Percentiles rank a stretch among this genome's conserved stretches.
Evolutionary conservation across 2,329 filamentous ascomycete genomes (phyloP).

Genomic region (Penicillium sclerotiorum): DNA sequence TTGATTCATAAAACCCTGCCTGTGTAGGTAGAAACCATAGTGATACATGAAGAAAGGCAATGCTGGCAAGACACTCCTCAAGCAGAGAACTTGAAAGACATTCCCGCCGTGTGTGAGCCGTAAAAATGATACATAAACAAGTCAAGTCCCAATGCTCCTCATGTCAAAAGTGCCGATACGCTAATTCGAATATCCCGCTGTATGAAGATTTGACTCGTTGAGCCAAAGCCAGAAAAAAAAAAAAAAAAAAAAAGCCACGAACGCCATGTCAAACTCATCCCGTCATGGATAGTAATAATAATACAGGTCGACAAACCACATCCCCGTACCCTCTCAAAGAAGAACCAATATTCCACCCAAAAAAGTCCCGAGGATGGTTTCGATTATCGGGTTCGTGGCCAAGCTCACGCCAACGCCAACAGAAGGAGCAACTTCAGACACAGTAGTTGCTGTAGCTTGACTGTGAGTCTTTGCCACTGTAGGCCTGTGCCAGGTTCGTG

Average conservation of each 20-base stretch:
- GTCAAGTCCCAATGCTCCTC: too few species aligned
- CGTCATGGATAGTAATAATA: conserved; percentile 25
- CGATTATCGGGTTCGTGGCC: conserved; percentile 11
- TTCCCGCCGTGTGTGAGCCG: too few species aligned
- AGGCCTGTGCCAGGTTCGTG: background rate
- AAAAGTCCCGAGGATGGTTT: conserved; percentile 27
- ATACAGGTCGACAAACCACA: conserved; percentile 15
- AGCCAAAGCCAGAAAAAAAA: too few species aligned
- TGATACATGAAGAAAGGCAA: too few species aligned
- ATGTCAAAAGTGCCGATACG: too few species aligned
- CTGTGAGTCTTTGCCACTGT: background rate
- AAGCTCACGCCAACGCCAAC: conserved; percentile 20
- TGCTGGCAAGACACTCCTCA: too few species aligned
- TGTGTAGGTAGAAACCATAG: too few species aligned
- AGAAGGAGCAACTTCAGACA: conserved; percentile 6
- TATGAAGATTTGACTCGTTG: too few species aligned
- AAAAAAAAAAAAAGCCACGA: conserved; percentile 15
- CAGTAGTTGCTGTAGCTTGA: conserved; percentile 6
- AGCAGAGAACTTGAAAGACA: too few species aligned
- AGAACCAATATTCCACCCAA: conserved; percentile 22
- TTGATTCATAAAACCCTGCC: too few species aligned
- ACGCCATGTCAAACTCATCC: conserved; percentile 21
- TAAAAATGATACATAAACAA: too few species aligned
- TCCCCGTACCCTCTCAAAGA: conserved; percentile 20
- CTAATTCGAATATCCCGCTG: too few species aligned